These are phyloP conservation scores for Colletotrichum salicis DNA, from an alignment of 2,329 filamentous ascomycete genomes.

Conservation along the genomic window DNA sequence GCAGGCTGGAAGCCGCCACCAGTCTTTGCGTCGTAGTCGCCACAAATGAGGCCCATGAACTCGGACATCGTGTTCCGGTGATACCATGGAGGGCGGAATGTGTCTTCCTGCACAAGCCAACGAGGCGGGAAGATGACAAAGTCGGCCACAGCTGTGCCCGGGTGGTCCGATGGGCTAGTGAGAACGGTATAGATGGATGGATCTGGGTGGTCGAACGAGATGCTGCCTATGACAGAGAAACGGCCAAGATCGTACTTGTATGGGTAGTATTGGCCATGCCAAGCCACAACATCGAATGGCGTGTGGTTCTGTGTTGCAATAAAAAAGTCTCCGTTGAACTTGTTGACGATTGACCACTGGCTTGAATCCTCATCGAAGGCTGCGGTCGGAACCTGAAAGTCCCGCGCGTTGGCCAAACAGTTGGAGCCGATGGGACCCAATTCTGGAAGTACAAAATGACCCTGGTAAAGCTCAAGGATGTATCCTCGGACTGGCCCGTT, in stretches of 20 bases:
- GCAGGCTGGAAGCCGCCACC: constrained; percentile 55
- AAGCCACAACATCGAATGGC: constrained; percentile 74
- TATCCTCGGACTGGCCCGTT: constrained; percentile 72
- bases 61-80: constrained; percentile 63
- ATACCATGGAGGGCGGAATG: constrained; percentile 69
- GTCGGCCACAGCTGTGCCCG: constrained; percentile 65
- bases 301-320: constrained; percentile 67
- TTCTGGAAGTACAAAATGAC: constrained; percentile 73
- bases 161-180: constrained; percentile 59
- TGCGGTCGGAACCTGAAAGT: constrained; percentile 73
- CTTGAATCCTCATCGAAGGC: constrained; percentile 63
- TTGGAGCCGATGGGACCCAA: constrained; percentile 75
- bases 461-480: constrained; percentile 73
- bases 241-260: constrained; percentile 76
- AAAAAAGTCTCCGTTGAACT: constrained; percentile 70
- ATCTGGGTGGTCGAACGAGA: constrained; percentile 73
- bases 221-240: constrained; percentile 71
- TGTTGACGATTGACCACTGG: constrained; percentile 60
- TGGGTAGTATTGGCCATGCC: constrained; percentile 75
- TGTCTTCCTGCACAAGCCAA: constrained; percentile 68
- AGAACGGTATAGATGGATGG: constrained; percentile 72
- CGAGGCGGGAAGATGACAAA: constrained; percentile 69
- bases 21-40: constrained; percentile 59
- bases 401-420: constrained; percentile 72
- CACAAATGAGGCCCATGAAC: constrained; percentile 58